These are phyloP conservation scores for Pythium rhizo-oryzae DNA, from an alignment of 352 stramenopile species.

Conservation along the genomic window DNA sequence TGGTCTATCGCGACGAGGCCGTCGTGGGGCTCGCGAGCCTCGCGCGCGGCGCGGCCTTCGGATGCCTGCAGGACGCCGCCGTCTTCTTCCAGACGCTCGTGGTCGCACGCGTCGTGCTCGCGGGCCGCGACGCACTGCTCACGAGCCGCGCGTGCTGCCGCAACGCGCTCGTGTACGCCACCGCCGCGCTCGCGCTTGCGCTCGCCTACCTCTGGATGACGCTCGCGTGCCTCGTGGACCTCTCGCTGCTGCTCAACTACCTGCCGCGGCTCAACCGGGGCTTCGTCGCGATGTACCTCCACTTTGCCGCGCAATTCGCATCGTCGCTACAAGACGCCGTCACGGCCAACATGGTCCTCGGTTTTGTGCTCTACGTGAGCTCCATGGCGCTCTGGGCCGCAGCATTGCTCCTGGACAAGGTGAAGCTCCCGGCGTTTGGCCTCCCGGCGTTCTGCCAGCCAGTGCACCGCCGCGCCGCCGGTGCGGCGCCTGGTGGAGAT, in stretches of 20 bases:
- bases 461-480: background rate
- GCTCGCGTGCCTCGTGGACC: constrained; percentile 20
- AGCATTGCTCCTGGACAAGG: background rate
- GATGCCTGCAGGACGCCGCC: constrained; percentile 15
- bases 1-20: constrained; percentile 1
- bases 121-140: background rate
- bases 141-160: background rate
- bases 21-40: background rate
- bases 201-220: constrained; percentile 18
- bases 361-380: background rate
- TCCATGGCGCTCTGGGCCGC: constrained; percentile 14
- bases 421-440: constrained; percentile 3
- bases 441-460: background rate
- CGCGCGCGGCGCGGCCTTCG: constrained; percentile 2
- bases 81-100: constrained; percentile 19
- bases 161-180: background rate
- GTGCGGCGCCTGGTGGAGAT: background rate
- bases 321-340: constrained; percentile 13
- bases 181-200: background rate
- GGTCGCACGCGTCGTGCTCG: background rate
- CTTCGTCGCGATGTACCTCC: constrained; percentile 21
- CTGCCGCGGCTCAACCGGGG: constrained; percentile 20
- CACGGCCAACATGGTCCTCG: background rate
- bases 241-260: constrained; percentile 17
- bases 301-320: constrained; percentile 17